A percentile compares a stretch with the other conserved stretches of the same genome.
phyloP scores from a whole-genome alignment of 108 stramenopile species.

The Skeletonema marinoi region DNA sequence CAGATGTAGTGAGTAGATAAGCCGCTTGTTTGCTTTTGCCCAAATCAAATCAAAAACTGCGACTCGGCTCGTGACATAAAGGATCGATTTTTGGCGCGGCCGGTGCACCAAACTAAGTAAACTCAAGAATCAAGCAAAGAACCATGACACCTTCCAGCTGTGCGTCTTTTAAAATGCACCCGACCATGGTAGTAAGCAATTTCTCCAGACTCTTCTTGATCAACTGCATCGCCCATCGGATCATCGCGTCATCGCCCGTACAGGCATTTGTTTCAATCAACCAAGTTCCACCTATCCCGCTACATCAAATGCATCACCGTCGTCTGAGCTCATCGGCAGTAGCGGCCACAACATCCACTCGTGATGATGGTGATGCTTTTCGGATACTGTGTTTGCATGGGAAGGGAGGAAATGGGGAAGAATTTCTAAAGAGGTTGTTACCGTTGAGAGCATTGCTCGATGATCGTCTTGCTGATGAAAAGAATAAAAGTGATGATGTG shows the following conservation, averaged over 20 bases:
- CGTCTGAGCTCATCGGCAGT: background rate
- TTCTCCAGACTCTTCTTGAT: background rate
- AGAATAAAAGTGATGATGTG: background rate
- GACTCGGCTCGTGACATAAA: too few species aligned
- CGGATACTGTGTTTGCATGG: slow-evolving; percentile 80
- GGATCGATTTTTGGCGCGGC: too few species aligned
- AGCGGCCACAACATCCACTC: background rate
- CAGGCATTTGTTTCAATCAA: background rate
- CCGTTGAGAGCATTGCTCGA: slow-evolving; percentile 40
- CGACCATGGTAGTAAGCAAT: background rate
- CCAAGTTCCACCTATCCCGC: background rate
- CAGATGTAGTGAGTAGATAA: too few species aligned
- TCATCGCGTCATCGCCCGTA: background rate
- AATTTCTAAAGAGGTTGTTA: slow-evolving; percentile 45
- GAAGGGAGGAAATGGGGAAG: slow-evolving; percentile 67
- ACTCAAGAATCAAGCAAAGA: too few species aligned
- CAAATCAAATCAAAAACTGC: too few species aligned
- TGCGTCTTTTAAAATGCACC: background rate
- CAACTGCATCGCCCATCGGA: background rate
- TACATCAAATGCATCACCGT: background rate
- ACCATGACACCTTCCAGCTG: too few species aligned
- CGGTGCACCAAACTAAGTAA: too few species aligned
- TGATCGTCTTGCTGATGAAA: slow-evolving; percentile 16
- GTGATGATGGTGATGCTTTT: background rate
- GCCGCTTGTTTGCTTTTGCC: too few species aligned